Conservation (phyloP, 306 rosid species). For the Hippophae gyantsensis region DNA sequence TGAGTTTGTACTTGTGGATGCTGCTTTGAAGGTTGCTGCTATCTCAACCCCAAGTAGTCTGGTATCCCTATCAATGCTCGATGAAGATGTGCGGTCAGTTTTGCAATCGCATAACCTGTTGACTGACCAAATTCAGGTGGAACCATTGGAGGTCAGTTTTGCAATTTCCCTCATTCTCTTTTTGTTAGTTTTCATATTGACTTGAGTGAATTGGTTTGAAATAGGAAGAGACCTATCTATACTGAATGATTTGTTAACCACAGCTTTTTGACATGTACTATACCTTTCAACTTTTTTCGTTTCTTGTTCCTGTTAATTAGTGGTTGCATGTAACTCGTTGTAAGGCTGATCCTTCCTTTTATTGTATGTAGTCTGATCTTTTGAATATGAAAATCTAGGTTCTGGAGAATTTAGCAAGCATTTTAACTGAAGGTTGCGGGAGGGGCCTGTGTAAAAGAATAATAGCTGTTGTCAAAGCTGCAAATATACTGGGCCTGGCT, state of each 20-base stretch:
- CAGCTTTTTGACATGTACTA: background rate
- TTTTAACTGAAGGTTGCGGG: conserved; percentile 74
- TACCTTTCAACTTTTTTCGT: background rate
- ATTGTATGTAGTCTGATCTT: no score
- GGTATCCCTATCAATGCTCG: conserved; percentile 52
- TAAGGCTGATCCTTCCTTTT: no score
- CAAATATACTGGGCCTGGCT: conserved; percentile 65
- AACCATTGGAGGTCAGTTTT: conserved; percentile 41
- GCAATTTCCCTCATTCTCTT: no score
- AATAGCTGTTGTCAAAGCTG: conserved; percentile 79
- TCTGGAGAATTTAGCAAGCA: conserved; percentile 64
- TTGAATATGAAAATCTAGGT: conserved; percentile 35
- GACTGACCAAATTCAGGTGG: conserved; percentile 36
- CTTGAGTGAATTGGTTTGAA: background rate
- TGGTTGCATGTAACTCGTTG: background rate
- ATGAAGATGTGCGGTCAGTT: conserved; percentile 61
- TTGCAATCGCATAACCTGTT: conserved; percentile 37
- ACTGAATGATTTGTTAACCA: background rate
- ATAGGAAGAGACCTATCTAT: background rate
- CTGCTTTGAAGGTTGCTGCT: conserved; percentile 75
- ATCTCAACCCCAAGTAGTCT: conserved; percentile 50
- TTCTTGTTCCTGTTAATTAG: conserved; percentile 7
- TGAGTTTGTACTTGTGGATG: conserved; percentile 76
- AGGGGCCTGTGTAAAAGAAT: conserved; percentile 84
- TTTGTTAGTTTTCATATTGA: background rate